phyloP scores from a whole-genome alignment of 805 yeast genomes.

The Hemisphaericaspora nanyangensis region DNA sequence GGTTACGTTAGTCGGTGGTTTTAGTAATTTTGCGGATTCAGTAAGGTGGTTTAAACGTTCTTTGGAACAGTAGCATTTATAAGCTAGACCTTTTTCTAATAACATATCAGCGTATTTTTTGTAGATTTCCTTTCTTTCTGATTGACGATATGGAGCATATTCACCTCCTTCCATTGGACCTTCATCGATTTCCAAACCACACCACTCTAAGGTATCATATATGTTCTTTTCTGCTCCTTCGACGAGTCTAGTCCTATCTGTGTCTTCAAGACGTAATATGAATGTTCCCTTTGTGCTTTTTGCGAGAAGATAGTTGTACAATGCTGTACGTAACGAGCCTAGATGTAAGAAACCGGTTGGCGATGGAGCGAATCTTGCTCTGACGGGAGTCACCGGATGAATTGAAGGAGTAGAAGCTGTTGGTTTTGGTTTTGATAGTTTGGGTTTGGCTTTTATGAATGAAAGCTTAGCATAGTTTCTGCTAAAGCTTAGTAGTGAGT shows the following conservation, averaged over 20 bases:
- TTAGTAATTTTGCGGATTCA: constrained; percentile 65
- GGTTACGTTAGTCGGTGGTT: constrained; percentile 88
- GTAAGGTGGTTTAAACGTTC: constrained; percentile 67
- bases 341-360: constrained; percentile 95
- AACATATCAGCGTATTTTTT: constrained; percentile 52
- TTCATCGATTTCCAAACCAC: constrained; percentile 74
- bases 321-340: constrained; percentile 90
- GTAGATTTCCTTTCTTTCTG: constrained; percentile 72
- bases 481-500: background rate
- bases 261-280: constrained; percentile 82
- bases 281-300: constrained; percentile 76
- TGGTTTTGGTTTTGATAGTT: constrained; percentile 2
- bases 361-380: constrained; percentile 96
- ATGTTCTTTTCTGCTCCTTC: constrained; percentile 80
- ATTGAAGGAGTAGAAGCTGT: constrained; percentile 8
- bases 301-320: constrained; percentile 84
- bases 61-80: constrained; percentile 81
- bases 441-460: constrained; percentile 1
- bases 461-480: constrained; percentile 1
- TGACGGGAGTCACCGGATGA: constrained; percentile 52
- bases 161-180: constrained; percentile 64
- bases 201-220: constrained; percentile 72
- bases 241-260: constrained; percentile 79
- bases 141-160: constrained; percentile 79
- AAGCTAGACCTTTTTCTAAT: constrained; percentile 67